Percentiles rank a stretch among this genome's conserved stretches.
Conservation (phyloP, 2,329 filamentous ascomycete species). For the Gyromitra esculenta region DNA sequence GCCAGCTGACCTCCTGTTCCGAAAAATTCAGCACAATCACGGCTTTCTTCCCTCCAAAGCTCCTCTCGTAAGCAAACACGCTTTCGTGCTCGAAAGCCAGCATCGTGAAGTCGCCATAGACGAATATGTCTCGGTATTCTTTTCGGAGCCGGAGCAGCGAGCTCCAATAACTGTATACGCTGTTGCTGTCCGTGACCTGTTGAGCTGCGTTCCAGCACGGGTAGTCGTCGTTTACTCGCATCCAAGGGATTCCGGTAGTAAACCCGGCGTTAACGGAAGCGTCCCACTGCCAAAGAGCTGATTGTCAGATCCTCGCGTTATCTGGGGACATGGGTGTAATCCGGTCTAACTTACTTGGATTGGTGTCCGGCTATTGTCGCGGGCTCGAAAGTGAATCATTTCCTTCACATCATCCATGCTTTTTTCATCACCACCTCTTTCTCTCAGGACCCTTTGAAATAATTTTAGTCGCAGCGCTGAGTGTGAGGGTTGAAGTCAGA, state of each 20-base stretch:
- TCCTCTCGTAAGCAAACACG: conserved; percentile 68
- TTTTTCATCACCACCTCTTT: conserved; percentile 60
- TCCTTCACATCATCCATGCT: conserved; percentile 60
- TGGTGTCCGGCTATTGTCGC: conserved; percentile 76
- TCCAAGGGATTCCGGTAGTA: conserved; percentile 72
- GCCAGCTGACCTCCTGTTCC: conserved; percentile 17
- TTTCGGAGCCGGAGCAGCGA: conserved; percentile 70
- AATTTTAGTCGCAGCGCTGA: background rate
- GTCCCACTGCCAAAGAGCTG: conserved; percentile 69
- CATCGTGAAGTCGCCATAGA: conserved; percentile 72
- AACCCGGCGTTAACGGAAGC: conserved; percentile 71
- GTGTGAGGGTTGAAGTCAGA: background rate
- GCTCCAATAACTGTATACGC: conserved; percentile 71
- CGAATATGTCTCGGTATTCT: conserved; percentile 69
- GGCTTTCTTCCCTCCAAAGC: conserved; percentile 55
- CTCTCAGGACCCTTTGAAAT: conserved; percentile 57
- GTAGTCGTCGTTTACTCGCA: conserved; percentile 73
- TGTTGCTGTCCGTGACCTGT: conserved; percentile 64
- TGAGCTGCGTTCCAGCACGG: conserved; percentile 69
- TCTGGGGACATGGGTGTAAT: background rate
- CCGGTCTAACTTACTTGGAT: conserved; percentile 61
- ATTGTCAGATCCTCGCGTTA: background rate
- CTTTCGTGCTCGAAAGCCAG: conserved; percentile 66
- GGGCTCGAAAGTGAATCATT: conserved; percentile 68
- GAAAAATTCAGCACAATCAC: conserved; percentile 58